phyloP scores from a whole-genome alignment of 1,284 basidiomycete genomes.

The Mycosarcoma maydis region DNA sequence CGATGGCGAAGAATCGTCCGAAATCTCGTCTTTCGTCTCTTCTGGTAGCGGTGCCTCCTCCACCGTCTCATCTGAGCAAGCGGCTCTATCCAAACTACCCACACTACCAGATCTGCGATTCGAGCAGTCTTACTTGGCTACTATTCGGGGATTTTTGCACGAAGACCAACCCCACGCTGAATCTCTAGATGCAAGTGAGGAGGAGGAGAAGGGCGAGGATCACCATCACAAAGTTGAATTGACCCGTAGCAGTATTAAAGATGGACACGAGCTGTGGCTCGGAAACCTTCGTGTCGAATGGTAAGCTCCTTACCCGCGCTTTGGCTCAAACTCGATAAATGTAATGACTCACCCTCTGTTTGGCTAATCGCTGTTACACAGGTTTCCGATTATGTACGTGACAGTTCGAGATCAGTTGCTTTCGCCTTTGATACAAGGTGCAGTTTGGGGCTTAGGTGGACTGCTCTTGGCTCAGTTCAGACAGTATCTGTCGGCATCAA shows the following conservation, averaged over 20 bases:
- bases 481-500: constrained; percentile 20
- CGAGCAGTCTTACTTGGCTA: constrained; percentile 59
- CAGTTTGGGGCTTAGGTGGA: constrained; percentile 53
- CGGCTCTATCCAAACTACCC: constrained; percentile 12
- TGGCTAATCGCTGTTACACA: no score
- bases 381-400: constrained; percentile 56
- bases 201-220: constrained; percentile 8
- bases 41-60: constrained; percentile 1
- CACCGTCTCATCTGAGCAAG: constrained; percentile 14
- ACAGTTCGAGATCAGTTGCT: constrained; percentile 59
- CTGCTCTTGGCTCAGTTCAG: constrained; percentile 40
- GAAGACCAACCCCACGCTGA: constrained; percentile 19
- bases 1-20: constrained; percentile 13
- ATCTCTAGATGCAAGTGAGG: no score
- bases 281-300: constrained; percentile 57
- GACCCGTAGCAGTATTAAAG: constrained; percentile 13
- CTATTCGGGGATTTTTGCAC: constrained; percentile 52
- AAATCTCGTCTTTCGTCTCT: constrained; percentile 8
- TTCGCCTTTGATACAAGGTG: constrained; percentile 58
- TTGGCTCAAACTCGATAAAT: no score
- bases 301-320: no score
- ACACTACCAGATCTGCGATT: constrained; percentile 58
- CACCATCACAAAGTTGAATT: constrained; percentile 29
- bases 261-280: constrained; percentile 52
- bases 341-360: no score